Evolutionary conservation across 176 grass and related monocot genomes (phyloP).

Genomic region (Chrysopogon serrulatus): DNA sequence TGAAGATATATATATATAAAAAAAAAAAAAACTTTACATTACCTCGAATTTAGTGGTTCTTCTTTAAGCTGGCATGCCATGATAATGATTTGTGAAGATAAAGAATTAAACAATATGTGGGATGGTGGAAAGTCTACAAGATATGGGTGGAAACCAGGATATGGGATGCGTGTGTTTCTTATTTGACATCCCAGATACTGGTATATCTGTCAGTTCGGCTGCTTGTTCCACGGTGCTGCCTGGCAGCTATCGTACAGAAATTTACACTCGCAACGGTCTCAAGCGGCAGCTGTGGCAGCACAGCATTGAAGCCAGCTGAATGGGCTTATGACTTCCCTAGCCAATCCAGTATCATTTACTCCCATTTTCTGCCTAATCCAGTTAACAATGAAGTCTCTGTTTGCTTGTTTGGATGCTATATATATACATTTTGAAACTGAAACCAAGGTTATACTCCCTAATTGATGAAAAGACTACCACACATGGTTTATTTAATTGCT

Average conservation of each 20-base stretch:
- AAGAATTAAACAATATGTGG: neutral
- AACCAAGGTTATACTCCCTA: neutral
- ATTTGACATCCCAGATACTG: conserved; percentile 1
- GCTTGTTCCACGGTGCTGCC: no score
- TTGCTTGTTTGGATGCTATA: conserved; percentile 3
- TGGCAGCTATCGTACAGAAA: no score
- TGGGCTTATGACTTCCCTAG: neutral
- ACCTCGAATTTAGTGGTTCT: neutral
- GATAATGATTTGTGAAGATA: neutral
- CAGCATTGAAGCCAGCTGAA: no score
- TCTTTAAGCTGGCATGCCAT: neutral
- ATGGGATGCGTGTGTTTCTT: neutral
- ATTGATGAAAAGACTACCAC: neutral
- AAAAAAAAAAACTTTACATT: neutral
- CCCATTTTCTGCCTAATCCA: neutral
- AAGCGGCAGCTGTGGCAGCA: no score
- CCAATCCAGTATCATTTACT: neutral
- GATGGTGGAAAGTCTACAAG: neutral
- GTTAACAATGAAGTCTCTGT: neutral
- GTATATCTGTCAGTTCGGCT: no score
- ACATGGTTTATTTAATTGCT: neutral
- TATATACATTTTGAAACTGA: neutral
- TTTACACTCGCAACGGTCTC: no score
- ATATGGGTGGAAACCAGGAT: neutral
- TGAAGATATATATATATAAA: no score